Evolutionary conservation across 2,329 filamentous ascomycete species (phyloP).

Genomic region (Pestalotiopsis sp.): DNA sequence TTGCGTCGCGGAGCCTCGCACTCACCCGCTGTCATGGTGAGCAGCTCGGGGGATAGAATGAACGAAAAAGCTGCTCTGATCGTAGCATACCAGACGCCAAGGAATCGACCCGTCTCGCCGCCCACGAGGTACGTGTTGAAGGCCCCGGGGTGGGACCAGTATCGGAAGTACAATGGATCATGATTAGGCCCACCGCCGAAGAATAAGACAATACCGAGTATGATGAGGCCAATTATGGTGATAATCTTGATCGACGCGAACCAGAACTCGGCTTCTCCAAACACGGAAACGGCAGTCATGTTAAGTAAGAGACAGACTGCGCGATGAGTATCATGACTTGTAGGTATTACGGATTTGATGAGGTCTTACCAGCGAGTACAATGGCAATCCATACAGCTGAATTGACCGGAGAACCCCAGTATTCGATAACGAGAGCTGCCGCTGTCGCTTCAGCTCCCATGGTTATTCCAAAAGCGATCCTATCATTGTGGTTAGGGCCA

Average conservation of each 20-base stretch:
- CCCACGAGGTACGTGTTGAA: constrained; percentile 19
- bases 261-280: constrained; percentile 54
- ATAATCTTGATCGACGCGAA: constrained; percentile 51
- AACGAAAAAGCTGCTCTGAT: constrained; percentile 19
- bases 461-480: constrained; percentile 46
- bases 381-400: constrained; percentile 44
- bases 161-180: constrained; percentile 42
- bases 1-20: constrained; percentile 3
- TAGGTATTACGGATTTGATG: not conserved
- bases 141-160: constrained; percentile 34
- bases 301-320: not conserved
- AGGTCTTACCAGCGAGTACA: constrained; percentile 18
- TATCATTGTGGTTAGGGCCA: constrained; percentile 14
- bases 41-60: constrained; percentile 30
- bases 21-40: constrained; percentile 14
- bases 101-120: constrained; percentile 27
- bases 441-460: constrained; percentile 46
- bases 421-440: constrained; percentile 42
- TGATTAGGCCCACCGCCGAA: constrained; percentile 46
- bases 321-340: constrained; percentile 21
- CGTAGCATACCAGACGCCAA: constrained; percentile 32
- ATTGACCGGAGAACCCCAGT: constrained; percentile 28
- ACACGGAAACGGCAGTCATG: constrained; percentile 21
- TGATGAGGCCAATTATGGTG: constrained; percentile 48
- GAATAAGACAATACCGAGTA: constrained; percentile 47